Evolutionary conservation across 2,329 filamentous ascomycete species (phyloP).

Genomic region (Magnaporthales sp.): DNA sequence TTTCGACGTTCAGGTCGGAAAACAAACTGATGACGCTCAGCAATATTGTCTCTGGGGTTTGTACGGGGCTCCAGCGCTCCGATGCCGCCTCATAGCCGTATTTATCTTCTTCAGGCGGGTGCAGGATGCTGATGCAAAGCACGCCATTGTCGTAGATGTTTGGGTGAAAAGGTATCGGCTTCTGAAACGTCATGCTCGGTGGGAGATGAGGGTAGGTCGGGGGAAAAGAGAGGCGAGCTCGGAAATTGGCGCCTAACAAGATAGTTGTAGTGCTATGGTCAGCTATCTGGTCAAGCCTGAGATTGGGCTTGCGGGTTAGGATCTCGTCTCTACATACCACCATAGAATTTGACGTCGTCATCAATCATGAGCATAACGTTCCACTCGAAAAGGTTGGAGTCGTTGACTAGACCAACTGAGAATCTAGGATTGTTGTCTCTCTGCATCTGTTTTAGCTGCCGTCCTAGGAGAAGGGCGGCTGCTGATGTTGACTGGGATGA

Average conservation of each 20-base stretch:
- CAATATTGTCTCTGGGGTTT: slow-evolving; percentile 90
- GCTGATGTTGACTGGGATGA: slow-evolving; percentile 25
- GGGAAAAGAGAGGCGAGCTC: slow-evolving; percentile 76
- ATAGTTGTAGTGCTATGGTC: background rate
- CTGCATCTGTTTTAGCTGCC: slow-evolving; percentile 93
- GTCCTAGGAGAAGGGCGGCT: slow-evolving; percentile 65
- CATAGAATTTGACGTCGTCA: slow-evolving; percentile 89
- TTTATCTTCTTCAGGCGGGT: slow-evolving; percentile 88
- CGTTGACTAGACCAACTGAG: slow-evolving; percentile 79
- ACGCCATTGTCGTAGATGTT: slow-evolving; percentile 85
- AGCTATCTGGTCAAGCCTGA: background rate
- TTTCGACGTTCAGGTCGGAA: slow-evolving; percentile 88
- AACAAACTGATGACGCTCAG: slow-evolving; percentile 89
- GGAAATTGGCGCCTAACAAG: slow-evolving; percentile 76
- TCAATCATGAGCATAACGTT: slow-evolving; percentile 98
- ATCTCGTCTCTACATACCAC: slow-evolving; percentile 49
- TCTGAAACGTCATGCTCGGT: slow-evolving; percentile 79
- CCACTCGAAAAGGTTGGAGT: slow-evolving; percentile 91
- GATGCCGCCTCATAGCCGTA: slow-evolving; percentile 86
- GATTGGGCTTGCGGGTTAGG: background rate
- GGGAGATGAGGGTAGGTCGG: slow-evolving; percentile 78
- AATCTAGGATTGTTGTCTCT: slow-evolving; percentile 86
- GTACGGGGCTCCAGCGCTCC: slow-evolving; percentile 92
- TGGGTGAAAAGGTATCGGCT: slow-evolving; percentile 80
- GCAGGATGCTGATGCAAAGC: slow-evolving; percentile 95